A percentile compares a stretch with the other conserved stretches of the same genome.
phyloP scores from a whole-genome alignment of 768 basidiomycete species.

The Leccinum sublutescens region DNA sequence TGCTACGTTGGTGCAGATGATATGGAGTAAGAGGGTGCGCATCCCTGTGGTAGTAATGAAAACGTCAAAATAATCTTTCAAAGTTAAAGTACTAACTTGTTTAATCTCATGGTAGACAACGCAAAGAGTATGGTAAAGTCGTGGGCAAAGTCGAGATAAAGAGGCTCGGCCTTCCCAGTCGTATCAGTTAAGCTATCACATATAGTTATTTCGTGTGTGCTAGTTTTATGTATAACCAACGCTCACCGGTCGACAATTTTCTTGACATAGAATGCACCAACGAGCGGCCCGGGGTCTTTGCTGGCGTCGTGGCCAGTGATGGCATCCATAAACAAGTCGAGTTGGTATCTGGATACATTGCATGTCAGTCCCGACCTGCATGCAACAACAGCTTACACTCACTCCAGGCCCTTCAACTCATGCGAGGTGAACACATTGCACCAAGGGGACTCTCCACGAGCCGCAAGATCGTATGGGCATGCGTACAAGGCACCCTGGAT shows the following conservation, averaged over 20 bases:
- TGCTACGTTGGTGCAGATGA: conserved; percentile 28
- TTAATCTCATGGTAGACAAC: conserved; percentile 38
- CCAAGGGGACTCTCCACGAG: conserved; percentile 37
- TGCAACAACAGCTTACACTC: conserved; percentile 7
- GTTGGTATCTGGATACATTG: conserved; percentile 32
- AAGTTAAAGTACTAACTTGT: conserved; percentile 26
- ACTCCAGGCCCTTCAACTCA: conserved; percentile 40
- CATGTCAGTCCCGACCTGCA: not conserved
- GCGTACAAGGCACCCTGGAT: conserved; percentile 41
- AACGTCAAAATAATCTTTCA: not conserved
- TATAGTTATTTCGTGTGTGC: not conserved
- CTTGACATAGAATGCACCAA: conserved; percentile 39
- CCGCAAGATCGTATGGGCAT: conserved; percentile 42
- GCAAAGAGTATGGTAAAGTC: conserved; percentile 39
- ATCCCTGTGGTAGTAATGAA: conserved; percentile 29
- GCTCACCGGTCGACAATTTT: conserved; percentile 38
- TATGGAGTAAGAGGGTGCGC: conserved; percentile 26
- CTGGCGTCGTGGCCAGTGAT: conserved; percentile 32
- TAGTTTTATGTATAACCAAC: not conserved
- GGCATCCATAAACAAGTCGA: conserved; percentile 35
- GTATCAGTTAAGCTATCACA: conserved; percentile 31
- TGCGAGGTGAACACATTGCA: conserved; percentile 35
- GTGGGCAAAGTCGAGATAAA: conserved; percentile 44
- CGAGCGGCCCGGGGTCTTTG: conserved; percentile 31
- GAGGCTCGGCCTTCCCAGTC: conserved; percentile 27